Evolutionary conservation across 1,139 yeast genomes (phyloP).

Genomic region (Pichiaceae sp.): DNA sequence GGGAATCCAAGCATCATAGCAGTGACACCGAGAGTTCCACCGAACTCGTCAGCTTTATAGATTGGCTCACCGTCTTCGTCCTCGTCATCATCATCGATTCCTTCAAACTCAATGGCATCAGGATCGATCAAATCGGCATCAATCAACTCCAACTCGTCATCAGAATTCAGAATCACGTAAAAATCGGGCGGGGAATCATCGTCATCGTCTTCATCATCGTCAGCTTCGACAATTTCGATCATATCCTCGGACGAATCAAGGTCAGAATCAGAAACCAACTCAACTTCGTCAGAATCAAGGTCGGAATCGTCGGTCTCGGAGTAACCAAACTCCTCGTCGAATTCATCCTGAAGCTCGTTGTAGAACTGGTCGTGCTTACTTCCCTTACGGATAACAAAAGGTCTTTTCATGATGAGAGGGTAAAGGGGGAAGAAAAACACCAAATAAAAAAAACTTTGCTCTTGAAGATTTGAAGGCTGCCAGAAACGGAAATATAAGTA

Average conservation of each 20-base stretch:
- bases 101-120: background rate
- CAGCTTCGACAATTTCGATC: background rate
- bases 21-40: conserved; percentile 85
- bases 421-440: too few species aligned
- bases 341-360: background rate
- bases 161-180: background rate
- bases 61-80: background rate
- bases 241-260: background rate
- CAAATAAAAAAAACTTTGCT: too few species aligned
- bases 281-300: background rate
- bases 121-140: background rate
- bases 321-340: background rate
- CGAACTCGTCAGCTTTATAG: conserved; percentile 50
- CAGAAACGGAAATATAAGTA: background rate
- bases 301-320: background rate
- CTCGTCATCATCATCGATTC: background rate
- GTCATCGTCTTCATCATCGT: background rate
- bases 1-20: conserved; percentile 97
- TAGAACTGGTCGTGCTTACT: background rate
- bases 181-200: background rate
- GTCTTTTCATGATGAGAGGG: background rate
- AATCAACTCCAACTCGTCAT: background rate
- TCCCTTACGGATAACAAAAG: background rate
- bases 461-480: too few species aligned
- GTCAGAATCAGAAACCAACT: background rate